These are phyloP conservation scores for Panellus pusillus DNA, from an alignment of 768 basidiomycete genomes.

Conservation along the genomic window DNA sequence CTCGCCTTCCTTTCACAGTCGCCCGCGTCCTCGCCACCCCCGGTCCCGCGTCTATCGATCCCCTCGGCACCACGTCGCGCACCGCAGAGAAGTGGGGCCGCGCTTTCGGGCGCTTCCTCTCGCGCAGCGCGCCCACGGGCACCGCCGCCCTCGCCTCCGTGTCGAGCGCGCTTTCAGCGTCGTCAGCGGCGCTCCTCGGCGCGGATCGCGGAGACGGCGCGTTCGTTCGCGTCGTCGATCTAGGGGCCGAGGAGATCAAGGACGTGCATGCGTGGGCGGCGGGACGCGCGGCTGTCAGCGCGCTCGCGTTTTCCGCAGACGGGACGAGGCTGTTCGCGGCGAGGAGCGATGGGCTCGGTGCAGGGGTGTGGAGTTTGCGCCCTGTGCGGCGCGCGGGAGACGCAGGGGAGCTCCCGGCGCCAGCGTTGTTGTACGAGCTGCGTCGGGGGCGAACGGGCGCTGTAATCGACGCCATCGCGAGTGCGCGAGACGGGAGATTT, in stretches of 20 bases:
- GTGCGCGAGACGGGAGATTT: constrained; percentile 50
- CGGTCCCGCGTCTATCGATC: neutral
- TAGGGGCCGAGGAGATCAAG: neutral
- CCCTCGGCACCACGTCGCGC: neutral
- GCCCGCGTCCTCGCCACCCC: neutral
- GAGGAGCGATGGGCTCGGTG: constrained; percentile 16
- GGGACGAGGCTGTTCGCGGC: constrained; percentile 13
- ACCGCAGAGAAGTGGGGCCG: constrained; percentile 2
- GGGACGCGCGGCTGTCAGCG: constrained; percentile 7
- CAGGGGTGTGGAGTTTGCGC: constrained; percentile 16
- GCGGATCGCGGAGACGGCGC: neutral
- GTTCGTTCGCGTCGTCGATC: too few relatives aligned
- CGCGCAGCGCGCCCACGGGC: constrained; percentile 11
- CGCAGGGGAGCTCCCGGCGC: too few relatives aligned
- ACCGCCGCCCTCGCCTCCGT: neutral
- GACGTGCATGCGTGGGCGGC: constrained; percentile 14
- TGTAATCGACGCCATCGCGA: constrained; percentile 40
- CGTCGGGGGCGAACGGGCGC: constrained; percentile 18
- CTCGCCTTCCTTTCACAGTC: constrained; percentile 18
- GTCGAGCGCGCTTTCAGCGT: neutral
- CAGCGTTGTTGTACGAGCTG: constrained; percentile 14
- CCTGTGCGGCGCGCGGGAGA: too few relatives aligned
- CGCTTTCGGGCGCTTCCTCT: constrained; percentile 32
- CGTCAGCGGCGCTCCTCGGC: neutral
- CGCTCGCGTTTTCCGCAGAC: constrained; percentile 7